phyloP scores from a whole-genome alignment of 2,329 filamentous ascomycete species.

The Colletotrichum camelliae region DNA sequence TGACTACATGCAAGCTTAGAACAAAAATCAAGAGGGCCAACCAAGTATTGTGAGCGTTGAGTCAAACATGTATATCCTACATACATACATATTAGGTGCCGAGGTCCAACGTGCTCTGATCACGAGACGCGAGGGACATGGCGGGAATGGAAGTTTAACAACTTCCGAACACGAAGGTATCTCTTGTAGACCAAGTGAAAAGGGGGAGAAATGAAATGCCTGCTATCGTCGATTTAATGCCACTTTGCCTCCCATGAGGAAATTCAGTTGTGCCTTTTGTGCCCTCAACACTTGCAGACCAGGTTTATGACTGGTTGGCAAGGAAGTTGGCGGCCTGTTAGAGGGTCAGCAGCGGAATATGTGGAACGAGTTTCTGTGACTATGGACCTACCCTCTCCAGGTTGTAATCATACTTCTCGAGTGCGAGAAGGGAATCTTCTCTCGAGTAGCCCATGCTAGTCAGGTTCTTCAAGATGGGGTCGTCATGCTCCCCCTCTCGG shows the following conservation, averaged over 20 bases:
- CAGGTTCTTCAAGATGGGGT: conserved; percentile 87
- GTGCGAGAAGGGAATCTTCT: conserved; percentile 73
- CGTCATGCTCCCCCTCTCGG: conserved; percentile 81
- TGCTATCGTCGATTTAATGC: conserved; percentile 1
- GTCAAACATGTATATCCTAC: conserved; percentile 10
- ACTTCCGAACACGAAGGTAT: conserved; percentile 4
- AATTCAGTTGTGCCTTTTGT: neutral
- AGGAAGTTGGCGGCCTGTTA: conserved; percentile 60
- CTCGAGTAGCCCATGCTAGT: conserved; percentile 89
- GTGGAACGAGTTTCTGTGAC: neutral
- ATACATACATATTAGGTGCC: conserved; percentile 8
- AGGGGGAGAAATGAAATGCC: neutral
- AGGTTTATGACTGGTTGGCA: conserved; percentile 56
- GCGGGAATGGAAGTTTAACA: neutral
- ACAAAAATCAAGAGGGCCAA: neutral
- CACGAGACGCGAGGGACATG: neutral
- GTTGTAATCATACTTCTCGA: conserved; percentile 97
- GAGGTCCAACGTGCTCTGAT: neutral
- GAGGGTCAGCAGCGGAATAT: neutral
- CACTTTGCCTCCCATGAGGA: conserved; percentile 7
- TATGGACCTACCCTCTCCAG: conserved; percentile 79
- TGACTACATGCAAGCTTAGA: neutral
- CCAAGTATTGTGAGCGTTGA: conserved; percentile 5
- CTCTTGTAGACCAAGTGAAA: conserved; percentile 9
- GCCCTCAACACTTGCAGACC: neutral